Percentiles rank a stretch among this genome's conserved stretches.
These are phyloP conservation scores for Sclerotinia minor DNA, from an alignment of 2,329 filamentous ascomycete genomes.

Conservation along the genomic window DNA sequence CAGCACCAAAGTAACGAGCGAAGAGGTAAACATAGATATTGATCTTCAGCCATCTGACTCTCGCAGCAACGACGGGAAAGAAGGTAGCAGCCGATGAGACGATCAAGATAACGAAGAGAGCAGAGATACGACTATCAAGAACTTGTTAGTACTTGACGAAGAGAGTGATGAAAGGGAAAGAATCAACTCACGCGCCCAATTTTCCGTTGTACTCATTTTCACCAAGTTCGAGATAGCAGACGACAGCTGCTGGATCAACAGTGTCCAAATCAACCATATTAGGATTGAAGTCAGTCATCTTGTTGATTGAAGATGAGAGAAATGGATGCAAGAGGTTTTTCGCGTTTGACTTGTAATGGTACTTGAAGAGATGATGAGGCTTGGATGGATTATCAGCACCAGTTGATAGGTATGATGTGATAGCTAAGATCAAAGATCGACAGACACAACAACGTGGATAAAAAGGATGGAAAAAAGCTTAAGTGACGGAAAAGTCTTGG, in stretches of 20 bases:
- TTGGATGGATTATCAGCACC: background rate
- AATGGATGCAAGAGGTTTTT: background rate
- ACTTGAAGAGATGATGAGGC: background rate
- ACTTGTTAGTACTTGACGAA: background rate
- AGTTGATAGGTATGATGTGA: background rate
- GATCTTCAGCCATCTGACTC: constrained; percentile 55
- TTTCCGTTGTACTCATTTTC: constrained; percentile 56
- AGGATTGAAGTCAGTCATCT: constrained; percentile 19
- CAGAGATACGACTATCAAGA: constrained; percentile 55
- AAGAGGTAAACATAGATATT: constrained; percentile 69
- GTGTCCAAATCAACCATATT: constrained; percentile 48
- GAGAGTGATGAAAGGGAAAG: background rate
- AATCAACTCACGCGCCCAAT: constrained; percentile 51
- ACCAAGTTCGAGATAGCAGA: constrained; percentile 51
- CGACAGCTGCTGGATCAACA: constrained; percentile 46
- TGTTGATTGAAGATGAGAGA: constrained; percentile 5
- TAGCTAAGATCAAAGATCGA: background rate
- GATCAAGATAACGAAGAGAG: constrained; percentile 73
- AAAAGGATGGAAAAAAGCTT: background rate
- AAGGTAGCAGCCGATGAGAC: constrained; percentile 60
- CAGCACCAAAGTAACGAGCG: constrained; percentile 67
- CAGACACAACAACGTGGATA: background rate
- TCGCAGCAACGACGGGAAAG: constrained; percentile 67
- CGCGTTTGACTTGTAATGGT: background rate
- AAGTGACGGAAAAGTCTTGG: background rate